Percentiles rank a stretch among this genome's conserved stretches.
Evolutionary conservation across 495 filamentous ascomycete species (phyloP).

Genomic region (Penicillium chermesinum): DNA sequence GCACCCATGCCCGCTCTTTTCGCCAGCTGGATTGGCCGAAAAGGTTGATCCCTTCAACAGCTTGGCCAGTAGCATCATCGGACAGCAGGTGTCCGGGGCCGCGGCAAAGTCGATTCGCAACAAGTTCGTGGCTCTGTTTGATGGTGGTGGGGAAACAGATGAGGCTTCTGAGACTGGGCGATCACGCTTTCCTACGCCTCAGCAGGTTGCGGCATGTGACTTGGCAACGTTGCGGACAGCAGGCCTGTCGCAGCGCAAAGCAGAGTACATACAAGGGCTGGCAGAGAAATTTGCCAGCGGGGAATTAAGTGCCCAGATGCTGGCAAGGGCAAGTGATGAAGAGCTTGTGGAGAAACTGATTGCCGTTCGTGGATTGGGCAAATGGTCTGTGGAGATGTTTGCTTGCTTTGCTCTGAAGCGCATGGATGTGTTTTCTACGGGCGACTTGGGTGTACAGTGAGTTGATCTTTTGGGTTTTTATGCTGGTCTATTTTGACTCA

Average conservation of each 20-base stretch:
- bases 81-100: constrained; percentile 90
- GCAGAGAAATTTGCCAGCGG: constrained; percentile 73
- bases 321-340: constrained; percentile 74
- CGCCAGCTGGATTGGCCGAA: constrained; percentile 75
- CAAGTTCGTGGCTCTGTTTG: constrained; percentile 79
- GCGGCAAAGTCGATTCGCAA: constrained; percentile 83
- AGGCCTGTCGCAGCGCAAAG: constrained; percentile 86
- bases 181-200: constrained; percentile 67
- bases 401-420: constrained; percentile 86
- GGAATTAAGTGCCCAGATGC: constrained; percentile 67
- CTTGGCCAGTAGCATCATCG: constrained; percentile 81
- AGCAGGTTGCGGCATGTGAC: constrained; percentile 55
- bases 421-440: constrained; percentile 87
- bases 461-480: constrained; percentile 17
- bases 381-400: constrained; percentile 97
- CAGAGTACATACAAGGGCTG: constrained; percentile 85
- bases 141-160: constrained; percentile 16
- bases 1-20: constrained; percentile 74
- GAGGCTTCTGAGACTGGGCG: constrained; percentile 9
- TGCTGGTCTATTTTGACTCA: not conserved
- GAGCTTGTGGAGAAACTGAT: constrained; percentile 75
- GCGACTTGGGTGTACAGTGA: constrained; percentile 89
- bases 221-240: constrained; percentile 69
- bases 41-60: constrained; percentile 81
- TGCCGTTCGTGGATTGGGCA: constrained; percentile 81